These are phyloP conservation scores for Phytophthora boehmeriae DNA, from an alignment of 352 stramenopile species.

Conservation along the genomic window DNA sequence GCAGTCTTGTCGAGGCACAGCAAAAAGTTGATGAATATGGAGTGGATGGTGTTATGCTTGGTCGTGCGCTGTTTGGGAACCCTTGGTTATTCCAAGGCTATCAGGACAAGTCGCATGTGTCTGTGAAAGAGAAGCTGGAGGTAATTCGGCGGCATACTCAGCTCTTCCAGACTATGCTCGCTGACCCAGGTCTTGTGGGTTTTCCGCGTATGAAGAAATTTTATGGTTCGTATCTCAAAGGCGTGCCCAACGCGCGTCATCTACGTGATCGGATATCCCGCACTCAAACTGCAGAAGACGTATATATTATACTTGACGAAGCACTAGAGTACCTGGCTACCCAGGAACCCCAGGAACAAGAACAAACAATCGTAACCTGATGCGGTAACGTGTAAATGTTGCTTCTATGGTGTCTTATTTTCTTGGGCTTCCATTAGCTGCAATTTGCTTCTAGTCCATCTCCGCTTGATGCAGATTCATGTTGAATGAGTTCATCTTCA, in stretches of 20 bases:
- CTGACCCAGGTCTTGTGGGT: conserved; percentile 45
- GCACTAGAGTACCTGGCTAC: conserved; percentile 37
- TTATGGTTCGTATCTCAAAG: conserved; percentile 76
- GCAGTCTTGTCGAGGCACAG: conserved; percentile 62
- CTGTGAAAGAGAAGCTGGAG: conserved; percentile 55
- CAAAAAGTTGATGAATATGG: conserved; percentile 74
- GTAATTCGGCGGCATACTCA: conserved; percentile 71
- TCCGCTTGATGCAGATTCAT: conserved; percentile 2
- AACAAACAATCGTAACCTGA: conserved; percentile 7
- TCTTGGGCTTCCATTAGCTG: conserved; percentile 12
- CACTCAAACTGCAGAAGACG: conserved; percentile 51
- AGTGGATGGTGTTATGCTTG: conserved; percentile 83
- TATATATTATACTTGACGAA: conserved; percentile 67
- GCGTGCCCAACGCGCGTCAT: conserved; percentile 71
- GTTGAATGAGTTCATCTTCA: conserved; percentile 58
- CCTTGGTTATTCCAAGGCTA: conserved; percentile 83
- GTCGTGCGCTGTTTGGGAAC: conserved; percentile 78
- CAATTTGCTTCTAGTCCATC: conserved; percentile 14
- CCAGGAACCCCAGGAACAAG: conserved; percentile 29
- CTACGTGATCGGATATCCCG: conserved; percentile 62
- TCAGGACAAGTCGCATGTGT: conserved; percentile 53
- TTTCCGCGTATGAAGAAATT: conserved; percentile 86
- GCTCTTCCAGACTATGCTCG: conserved; percentile 70
- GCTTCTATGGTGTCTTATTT: conserved; percentile 25
- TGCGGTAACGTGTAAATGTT: conserved; percentile 16